These are phyloP conservation scores for Trypethelium eluteriae DNA, from an alignment of 495 filamentous ascomycete species.

Conservation along the genomic window DNA sequence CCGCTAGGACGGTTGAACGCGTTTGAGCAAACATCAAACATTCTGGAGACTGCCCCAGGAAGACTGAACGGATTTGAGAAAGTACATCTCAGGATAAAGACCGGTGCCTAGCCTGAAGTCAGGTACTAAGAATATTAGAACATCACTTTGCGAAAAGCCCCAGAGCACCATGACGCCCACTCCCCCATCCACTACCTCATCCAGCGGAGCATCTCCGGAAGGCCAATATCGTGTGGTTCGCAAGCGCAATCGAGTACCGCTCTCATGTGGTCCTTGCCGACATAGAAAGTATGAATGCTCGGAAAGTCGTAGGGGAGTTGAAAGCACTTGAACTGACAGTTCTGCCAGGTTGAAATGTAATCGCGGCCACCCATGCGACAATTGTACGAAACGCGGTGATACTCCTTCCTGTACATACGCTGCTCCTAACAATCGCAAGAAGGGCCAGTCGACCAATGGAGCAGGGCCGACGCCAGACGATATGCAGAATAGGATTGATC, in stretches of 20 bases:
- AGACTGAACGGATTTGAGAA: too few relatives aligned
- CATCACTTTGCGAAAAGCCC: background rate
- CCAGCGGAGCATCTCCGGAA: constrained; percentile 72
- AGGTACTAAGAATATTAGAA: too few relatives aligned
- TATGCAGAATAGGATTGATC: constrained; percentile 98
- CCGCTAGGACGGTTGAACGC: too few relatives aligned
- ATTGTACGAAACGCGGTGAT: constrained; percentile 85
- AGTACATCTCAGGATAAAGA: too few relatives aligned
- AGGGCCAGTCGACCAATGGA: constrained; percentile 55
- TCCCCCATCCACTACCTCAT: constrained; percentile 78
- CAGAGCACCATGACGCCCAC: constrained; percentile 66
- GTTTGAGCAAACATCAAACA: too few relatives aligned
- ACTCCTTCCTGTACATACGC: constrained; percentile 84
- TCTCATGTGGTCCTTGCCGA: constrained; percentile 90
- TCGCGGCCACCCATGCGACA: constrained; percentile 84
- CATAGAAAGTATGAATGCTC: constrained; percentile 72
- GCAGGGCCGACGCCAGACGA: constrained; percentile 66
- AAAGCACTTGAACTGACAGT: constrained; percentile 3
- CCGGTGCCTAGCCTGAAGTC: too few relatives aligned
- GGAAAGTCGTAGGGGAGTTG: background rate
- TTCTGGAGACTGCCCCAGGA: too few relatives aligned
- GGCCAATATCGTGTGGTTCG: constrained; percentile 81
- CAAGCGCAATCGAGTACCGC: constrained; percentile 87
- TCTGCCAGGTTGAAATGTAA: constrained; percentile 78
- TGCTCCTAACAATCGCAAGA: constrained; percentile 65